These are phyloP conservation scores for Coleophoma cylindrospora DNA, from an alignment of 2,329 filamentous ascomycete genomes.

Conservation along the genomic window DNA sequence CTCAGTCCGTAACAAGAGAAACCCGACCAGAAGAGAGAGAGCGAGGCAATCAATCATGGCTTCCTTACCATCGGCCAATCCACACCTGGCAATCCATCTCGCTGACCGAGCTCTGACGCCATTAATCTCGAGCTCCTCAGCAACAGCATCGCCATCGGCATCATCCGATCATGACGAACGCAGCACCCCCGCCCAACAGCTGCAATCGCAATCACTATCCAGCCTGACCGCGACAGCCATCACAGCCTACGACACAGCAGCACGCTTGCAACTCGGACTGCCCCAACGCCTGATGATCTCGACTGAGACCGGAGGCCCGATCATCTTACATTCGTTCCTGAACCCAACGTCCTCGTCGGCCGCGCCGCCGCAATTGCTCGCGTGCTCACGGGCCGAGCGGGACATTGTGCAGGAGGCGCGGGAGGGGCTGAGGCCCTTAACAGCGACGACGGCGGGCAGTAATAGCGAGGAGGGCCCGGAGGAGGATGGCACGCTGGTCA, in stretches of 20 bases:
- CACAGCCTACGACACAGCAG: slow-evolving; percentile 45
- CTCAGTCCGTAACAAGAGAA: neutral
- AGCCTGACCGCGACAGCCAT: slow-evolving; percentile 48
- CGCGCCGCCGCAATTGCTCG: neutral
- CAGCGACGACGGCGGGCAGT: slow-evolving; percentile 9
- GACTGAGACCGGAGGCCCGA: slow-evolving; percentile 33
- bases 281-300: slow-evolving; percentile 56
- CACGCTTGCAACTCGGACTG: slow-evolving; percentile 45
- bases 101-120: slow-evolving; percentile 52
- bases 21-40: neutral
- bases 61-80: slow-evolving; percentile 13
- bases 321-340: slow-evolving; percentile 39
- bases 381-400: slow-evolving; percentile 1
- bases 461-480: slow-evolving; percentile 1
- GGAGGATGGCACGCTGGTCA: slow-evolving; percentile 9
- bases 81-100: slow-evolving; percentile 46
- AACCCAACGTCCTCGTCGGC: slow-evolving; percentile 20
- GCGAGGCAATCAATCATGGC: neutral
- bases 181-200: slow-evolving; percentile 2
- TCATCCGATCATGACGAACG: neutral
- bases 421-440: slow-evolving; percentile 19
- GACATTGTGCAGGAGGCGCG: slow-evolving; percentile 14
- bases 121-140: slow-evolving; percentile 38
- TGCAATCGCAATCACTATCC: slow-evolving; percentile 41
- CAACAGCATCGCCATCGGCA: slow-evolving; percentile 3